Percentiles rank a stretch among this genome's conserved stretches.
Evolutionary conservation across 805 yeast genomes (phyloP).

Genomic region (Metschnikowia lachancei): DNA sequence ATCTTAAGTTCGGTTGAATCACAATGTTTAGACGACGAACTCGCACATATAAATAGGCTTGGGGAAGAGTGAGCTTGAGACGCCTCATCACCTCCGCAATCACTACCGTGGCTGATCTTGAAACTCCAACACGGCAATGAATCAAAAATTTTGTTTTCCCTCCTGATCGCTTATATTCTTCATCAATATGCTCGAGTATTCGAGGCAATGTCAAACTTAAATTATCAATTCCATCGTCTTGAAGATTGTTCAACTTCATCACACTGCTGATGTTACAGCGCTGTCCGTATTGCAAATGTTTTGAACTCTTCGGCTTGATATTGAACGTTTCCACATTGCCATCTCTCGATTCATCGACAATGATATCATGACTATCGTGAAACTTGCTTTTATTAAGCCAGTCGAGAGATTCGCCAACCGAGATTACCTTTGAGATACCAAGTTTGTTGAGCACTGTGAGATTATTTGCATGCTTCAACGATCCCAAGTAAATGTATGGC

Average conservation of each 20-base stretch:
- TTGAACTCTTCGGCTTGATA: slow-evolving; percentile 16
- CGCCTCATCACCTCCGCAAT: slow-evolving; percentile 93
- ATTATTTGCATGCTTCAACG: slow-evolving; percentile 76
- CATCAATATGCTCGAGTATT: slow-evolving; percentile 66
- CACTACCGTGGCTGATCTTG: slow-evolving; percentile 91
- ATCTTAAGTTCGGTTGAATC: slow-evolving; percentile 88
- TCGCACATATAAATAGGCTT: slow-evolving; percentile 85
- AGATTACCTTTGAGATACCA: slow-evolving; percentile 70
- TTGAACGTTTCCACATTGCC: slow-evolving; percentile 34
- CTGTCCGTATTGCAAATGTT: not conserved
- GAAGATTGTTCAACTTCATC: slow-evolving; percentile 67
- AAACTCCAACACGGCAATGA: slow-evolving; percentile 95
- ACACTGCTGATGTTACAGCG: slow-evolving; percentile 40
- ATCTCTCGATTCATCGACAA: slow-evolving; percentile 23
- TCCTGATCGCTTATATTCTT: slow-evolving; percentile 10
- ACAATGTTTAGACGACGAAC: slow-evolving; percentile 87
- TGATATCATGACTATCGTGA: slow-evolving; percentile 24
- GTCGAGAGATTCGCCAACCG: slow-evolving; percentile 77
- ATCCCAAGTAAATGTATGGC: slow-evolving; percentile 83
- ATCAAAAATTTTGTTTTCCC: slow-evolving; percentile 47
- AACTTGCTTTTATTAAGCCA: slow-evolving; percentile 52
- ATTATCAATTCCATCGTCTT: slow-evolving; percentile 89
- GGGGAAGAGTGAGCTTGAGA: slow-evolving; percentile 59
- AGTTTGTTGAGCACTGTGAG: slow-evolving; percentile 58
- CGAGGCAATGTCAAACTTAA: slow-evolving; percentile 58